Conservation (phyloP, 2,329 filamentous ascomycete species). For the Claviceps fusiformis region DNA sequence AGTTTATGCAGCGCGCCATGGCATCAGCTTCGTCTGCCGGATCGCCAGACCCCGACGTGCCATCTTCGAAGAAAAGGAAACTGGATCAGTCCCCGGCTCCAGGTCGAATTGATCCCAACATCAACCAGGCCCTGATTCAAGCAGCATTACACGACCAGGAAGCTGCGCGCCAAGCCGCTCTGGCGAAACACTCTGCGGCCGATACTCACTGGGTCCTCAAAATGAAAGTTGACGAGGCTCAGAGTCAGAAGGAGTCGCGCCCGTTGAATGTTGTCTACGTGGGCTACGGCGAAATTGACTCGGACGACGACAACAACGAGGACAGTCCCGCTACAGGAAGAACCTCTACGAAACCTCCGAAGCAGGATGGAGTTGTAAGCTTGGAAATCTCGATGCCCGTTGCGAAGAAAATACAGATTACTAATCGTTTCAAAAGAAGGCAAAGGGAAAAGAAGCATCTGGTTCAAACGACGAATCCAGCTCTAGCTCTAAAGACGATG, state of each 20-base stretch:
- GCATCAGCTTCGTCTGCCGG: conserved; percentile 38
- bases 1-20: conserved; percentile 88
- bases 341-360: conserved; percentile 21
- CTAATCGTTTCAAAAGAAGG: neutral
- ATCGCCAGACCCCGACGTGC: conserved; percentile 35
- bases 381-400: neutral
- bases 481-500: conserved; percentile 10
- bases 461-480: conserved; percentile 14
- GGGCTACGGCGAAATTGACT: conserved; percentile 37
- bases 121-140: conserved; percentile 47
- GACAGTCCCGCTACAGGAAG: conserved; percentile 20
- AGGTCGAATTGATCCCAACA: conserved; percentile 20
- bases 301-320: conserved; percentile 22
- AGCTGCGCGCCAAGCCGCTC: conserved; percentile 44
- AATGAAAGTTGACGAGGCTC: conserved; percentile 20
- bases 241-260: conserved; percentile 18
- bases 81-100: conserved; percentile 24
- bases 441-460: conserved; percentile 7
- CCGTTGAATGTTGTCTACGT: conserved; percentile 46
- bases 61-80: conserved; percentile 51
- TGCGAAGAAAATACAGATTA: neutral
- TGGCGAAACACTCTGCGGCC: conserved; percentile 49
- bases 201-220: conserved; percentile 68
- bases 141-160: conserved; percentile 55
- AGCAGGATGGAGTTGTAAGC: conserved; percentile 15